Conservation (phyloP, 2,329 filamentous ascomycete genomes). For the Stagonosporopsis tanaceti region DNA sequence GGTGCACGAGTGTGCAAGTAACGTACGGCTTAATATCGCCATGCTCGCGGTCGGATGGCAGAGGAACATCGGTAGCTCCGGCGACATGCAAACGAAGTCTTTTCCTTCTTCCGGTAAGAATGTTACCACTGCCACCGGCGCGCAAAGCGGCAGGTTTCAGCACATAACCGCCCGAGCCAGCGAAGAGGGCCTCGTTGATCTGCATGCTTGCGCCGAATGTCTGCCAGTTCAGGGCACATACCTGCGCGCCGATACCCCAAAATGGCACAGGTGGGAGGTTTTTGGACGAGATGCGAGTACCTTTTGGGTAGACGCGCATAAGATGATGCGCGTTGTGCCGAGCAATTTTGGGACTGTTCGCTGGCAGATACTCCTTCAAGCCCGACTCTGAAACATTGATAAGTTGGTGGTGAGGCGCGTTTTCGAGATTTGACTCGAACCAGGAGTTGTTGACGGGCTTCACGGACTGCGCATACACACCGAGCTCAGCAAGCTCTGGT, state of each 20-base stretch:
- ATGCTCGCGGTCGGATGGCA: conserved; percentile 57
- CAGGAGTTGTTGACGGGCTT: conserved; percentile 72
- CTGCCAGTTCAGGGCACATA: conserved; percentile 76
- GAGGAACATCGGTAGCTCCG: conserved; percentile 68
- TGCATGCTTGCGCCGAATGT: conserved; percentile 72
- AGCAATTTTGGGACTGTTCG: conserved; percentile 59
- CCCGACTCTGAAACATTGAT: conserved; percentile 75
- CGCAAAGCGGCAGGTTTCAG: conserved; percentile 70
- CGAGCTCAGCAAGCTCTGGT: conserved; percentile 70
- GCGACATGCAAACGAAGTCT: conserved; percentile 66
- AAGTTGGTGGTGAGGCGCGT: conserved; percentile 68
- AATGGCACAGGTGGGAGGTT: conserved; percentile 71
- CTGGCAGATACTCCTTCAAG: conserved; percentile 61
- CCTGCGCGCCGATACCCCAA: conserved; percentile 73
- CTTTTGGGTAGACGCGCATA: conserved; percentile 76
- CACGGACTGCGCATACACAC: conserved; percentile 74
- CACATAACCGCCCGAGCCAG: conserved; percentile 70
- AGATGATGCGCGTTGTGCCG: conserved; percentile 69
- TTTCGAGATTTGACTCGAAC: conserved; percentile 61
- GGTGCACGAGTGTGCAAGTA: conserved; percentile 70
- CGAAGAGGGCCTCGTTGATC: conserved; percentile 73
- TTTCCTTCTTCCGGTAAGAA: conserved; percentile 57
- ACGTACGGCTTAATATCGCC: conserved; percentile 69
- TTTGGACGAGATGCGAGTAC: conserved; percentile 71
- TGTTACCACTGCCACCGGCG: conserved; percentile 60